These are phyloP conservation scores for Vaccinium corymbosum DNA, from an alignment of 148 eudicot genomes.

Conservation along the genomic window DNA sequence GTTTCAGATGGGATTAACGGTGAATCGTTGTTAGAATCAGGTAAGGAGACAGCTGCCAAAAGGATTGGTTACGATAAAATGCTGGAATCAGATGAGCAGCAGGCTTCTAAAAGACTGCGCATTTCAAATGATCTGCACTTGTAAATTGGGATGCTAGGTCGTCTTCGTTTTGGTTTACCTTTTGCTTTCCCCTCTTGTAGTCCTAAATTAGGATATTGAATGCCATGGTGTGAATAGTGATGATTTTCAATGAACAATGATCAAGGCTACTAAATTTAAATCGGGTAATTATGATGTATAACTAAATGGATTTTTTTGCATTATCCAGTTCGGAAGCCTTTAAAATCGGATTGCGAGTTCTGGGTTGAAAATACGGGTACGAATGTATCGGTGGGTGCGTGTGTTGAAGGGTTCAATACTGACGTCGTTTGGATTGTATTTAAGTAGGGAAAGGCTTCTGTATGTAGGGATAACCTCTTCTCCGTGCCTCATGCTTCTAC, in stretches of 20 bases:
- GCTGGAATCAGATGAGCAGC: conserved; percentile 13
- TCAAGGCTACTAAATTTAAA: not conserved
- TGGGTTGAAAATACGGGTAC: too few species aligned
- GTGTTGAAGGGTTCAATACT: too few species aligned
- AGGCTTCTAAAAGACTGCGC: conserved; percentile 28
- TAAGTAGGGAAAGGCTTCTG: not conserved
- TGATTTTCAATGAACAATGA: not conserved
- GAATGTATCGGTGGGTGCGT: too few species aligned
- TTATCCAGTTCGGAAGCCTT: not conserved
- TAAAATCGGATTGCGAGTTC: not conserved
- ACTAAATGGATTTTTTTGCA: not conserved
- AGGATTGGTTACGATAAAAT: conserved; percentile 6
- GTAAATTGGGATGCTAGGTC: conserved; percentile 13
- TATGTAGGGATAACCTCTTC: not conserved
- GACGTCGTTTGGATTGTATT: too few species aligned
- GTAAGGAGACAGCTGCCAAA: conserved; percentile 2
- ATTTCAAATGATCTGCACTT: conserved; percentile 13
- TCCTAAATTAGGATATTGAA: conserved; percentile 6
- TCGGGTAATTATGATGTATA: not conserved
- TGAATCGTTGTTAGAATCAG: not conserved
- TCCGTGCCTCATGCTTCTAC: not conserved
- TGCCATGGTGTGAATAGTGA: conserved; percentile 16
- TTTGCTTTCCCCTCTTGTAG: not conserved
- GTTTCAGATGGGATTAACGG: conserved; percentile 10
- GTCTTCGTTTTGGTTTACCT: not conserved